Evolutionary conservation across 768 basidiomycete genomes (phyloP).

Genomic region (Mycena crocata): DNA sequence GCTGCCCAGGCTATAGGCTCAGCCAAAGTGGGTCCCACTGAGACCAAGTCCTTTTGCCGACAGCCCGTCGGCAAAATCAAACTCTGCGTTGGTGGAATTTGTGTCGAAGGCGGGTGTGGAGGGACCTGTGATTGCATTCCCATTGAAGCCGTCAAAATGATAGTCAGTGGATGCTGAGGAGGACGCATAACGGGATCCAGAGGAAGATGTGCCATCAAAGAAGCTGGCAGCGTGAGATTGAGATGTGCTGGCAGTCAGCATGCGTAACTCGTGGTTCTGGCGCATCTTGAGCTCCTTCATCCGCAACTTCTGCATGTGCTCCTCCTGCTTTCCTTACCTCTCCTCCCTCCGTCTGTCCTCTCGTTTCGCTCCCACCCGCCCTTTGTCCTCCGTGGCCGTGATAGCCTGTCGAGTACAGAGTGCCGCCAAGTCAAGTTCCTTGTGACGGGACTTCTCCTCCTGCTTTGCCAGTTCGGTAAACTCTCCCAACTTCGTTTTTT

Average conservation of each 20-base stretch:
- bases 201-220: conserved; percentile 4
- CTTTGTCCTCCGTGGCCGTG: neutral
- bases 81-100: neutral
- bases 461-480: conserved; percentile 13
- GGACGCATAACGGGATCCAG: conserved; percentile 29
- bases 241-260: neutral
- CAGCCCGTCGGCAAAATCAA: neutral
- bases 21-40: too few relatives aligned
- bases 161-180: neutral
- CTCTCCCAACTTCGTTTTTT: conserved; percentile 1
- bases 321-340: conserved; percentile 4
- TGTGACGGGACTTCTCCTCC: conserved; percentile 14
- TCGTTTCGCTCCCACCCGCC: neutral
- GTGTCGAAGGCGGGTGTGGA: neutral
- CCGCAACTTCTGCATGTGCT: neutral
- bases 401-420: neutral
- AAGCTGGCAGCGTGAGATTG: conserved; percentile 4
- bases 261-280: conserved; percentile 36
- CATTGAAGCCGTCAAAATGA: neutral
- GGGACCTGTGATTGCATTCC: neutral
- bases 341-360: conserved; percentile 7
- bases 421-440: conserved; percentile 11
- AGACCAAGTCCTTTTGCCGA: too few relatives aligned
- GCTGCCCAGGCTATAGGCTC: too few relatives aligned
- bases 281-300: conserved; percentile 42